Evolutionary conservation across 257 asterid genomes (phyloP).

Genomic region (Petrea volubilis): DNA sequence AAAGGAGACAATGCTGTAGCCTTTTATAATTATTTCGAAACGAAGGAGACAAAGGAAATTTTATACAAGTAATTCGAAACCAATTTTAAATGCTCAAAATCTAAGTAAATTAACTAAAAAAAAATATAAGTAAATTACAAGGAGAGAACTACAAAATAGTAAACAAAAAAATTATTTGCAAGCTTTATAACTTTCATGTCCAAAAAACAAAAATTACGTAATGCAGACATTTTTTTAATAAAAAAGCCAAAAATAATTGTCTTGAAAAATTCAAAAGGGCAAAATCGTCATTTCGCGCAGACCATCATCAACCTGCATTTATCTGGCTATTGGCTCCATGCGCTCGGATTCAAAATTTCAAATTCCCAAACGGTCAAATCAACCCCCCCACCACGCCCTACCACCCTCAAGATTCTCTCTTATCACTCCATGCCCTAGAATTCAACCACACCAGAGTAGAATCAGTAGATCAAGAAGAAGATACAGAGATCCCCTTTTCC

Average conservation of each 20-base stretch:
- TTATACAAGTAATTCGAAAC: no score
- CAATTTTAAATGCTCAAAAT: no score
- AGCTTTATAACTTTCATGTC: no score
- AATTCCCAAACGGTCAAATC: constrained; percentile 31
- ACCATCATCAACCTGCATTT: not conserved
- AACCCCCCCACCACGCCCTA: not conserved
- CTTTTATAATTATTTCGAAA: no score
- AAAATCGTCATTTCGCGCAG: constrained; percentile 6
- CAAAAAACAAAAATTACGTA: no score
- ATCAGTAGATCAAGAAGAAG: not conserved
- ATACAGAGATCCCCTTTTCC: not conserved
- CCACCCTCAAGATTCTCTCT: not conserved
- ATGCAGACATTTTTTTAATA: no score
- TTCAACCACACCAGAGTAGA: not conserved
- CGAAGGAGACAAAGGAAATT: no score
- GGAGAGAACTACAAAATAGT: no score
- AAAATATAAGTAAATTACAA: no score
- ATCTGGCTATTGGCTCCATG: constrained; percentile 24
- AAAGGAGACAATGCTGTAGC: no score
- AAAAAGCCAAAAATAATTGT: not conserved
- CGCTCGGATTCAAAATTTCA: constrained; percentile 26
- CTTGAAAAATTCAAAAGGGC: constrained; percentile 11
- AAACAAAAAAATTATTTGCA: no score
- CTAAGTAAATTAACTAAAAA: no score
- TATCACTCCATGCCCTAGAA: constrained; percentile 15